Conservation (phyloP, 179 eudicot species). For the Drosera spatulata region DNA sequence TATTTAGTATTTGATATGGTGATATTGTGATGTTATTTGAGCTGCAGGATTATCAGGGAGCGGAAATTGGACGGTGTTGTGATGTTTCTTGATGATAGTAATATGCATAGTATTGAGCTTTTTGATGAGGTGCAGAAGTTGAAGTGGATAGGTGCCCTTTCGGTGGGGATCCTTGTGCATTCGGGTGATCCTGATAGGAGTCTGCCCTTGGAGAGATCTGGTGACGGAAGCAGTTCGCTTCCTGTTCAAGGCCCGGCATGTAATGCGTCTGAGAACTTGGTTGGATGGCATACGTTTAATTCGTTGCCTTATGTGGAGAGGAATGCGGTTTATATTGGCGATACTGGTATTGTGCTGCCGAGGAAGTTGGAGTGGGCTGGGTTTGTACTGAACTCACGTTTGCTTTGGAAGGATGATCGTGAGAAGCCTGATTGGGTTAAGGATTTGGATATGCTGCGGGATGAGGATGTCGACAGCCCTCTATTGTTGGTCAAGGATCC, state of each 20-base stretch:
- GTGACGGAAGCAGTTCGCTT: conserved; percentile 28
- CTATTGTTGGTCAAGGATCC: conserved; percentile 54
- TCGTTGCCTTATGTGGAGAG: conserved; percentile 36
- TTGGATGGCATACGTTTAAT: conserved; percentile 84
- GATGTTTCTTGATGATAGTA: conserved; percentile 96
- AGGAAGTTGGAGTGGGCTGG: conserved; percentile 94
- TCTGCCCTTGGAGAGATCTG: conserved; percentile 18
- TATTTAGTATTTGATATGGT: conserved; percentile 9
- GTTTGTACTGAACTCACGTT: conserved; percentile 73
- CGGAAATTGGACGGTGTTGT: conserved; percentile 73
- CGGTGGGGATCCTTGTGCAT: conserved; percentile 83
- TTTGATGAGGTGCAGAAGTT: conserved; percentile 90
- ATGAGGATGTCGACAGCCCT: conserved; percentile 59
- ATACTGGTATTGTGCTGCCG: conserved; percentile 64
- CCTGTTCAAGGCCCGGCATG: conserved; percentile 96
- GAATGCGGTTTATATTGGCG: conserved; percentile 68
- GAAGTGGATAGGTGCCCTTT: conserved; percentile 70
- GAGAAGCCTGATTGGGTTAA: conserved; percentile 78
- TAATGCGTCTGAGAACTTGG: conserved; percentile 57
- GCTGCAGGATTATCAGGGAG: conserved; percentile 62
- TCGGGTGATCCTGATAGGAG: conserved; percentile 43
- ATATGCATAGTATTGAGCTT: conserved; percentile 88
- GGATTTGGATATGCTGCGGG: conserved; percentile 48
- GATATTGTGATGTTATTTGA: conserved; percentile 10
- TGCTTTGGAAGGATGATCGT: conserved; percentile 64